Evolutionary conservation across 805 yeast species (phyloP).

Genomic region (Cyberlindnera veronae): DNA sequence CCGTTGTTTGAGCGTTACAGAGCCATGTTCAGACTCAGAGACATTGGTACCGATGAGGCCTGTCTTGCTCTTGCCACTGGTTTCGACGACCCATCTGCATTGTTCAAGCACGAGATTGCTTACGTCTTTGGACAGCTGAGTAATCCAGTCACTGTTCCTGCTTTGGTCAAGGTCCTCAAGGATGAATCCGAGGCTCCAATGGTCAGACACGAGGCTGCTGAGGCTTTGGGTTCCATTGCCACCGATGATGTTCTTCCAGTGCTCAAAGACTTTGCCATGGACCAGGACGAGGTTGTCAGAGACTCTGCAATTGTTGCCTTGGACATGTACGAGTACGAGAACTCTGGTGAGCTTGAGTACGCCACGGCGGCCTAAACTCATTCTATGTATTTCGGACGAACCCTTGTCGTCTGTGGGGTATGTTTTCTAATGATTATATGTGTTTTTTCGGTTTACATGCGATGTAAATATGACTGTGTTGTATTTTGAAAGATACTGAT

Average conservation of each 20-base stretch:
- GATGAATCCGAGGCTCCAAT: conserved; percentile 85
- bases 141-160: conserved; percentile 88
- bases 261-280: conserved; percentile 71
- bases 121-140: conserved; percentile 97
- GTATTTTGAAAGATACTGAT: not conserved
- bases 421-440: conserved; percentile 3
- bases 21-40: conserved; percentile 97
- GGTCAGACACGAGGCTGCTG: conserved; percentile 99
- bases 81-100: conserved; percentile 84
- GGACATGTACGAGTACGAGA: conserved; percentile 97
- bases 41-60: conserved; percentile 90
- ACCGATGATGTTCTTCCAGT: conserved; percentile 94
- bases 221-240: conserved; percentile 95
- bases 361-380: conserved; percentile 32
- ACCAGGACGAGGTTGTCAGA: conserved; percentile 85
- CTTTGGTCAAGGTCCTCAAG: conserved; percentile 76
- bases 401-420: not conserved
- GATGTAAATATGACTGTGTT: conserved; percentile 1
- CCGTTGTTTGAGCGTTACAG: conserved; percentile 93
- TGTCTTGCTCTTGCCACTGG: conserved; percentile 89
- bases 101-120: conserved; percentile 96
- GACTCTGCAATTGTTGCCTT: conserved; percentile 96
- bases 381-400: not conserved
- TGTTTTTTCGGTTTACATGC: conserved; percentile 5
- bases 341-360: conserved; percentile 77